A percentile compares a stretch with the other conserved stretches of the same genome.
Evolutionary conservation across 345 rosid genomes (phyloP).

Genomic region (Pseudoturritis turrita): DNA sequence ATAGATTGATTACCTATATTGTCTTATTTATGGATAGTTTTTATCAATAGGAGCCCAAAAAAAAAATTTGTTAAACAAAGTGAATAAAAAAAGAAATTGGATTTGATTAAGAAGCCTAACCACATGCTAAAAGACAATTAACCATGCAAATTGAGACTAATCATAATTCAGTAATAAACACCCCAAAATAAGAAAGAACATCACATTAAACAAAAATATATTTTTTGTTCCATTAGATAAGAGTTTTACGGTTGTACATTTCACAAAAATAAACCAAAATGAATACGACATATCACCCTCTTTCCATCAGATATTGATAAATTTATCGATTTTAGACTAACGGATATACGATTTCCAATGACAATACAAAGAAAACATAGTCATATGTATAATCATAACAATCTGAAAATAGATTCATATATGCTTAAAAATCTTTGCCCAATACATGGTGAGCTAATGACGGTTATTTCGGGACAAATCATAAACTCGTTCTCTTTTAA

Average conservation of each 20-base stretch:
- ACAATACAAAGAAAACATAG: too few relatives aligned
- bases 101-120: background rate
- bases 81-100: background rate
- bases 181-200: constrained; percentile 1
- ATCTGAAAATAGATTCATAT: too few relatives aligned
- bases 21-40: background rate
- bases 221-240: background rate
- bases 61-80: background rate
- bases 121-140: background rate
- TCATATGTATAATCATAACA: too few relatives aligned
- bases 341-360: background rate
- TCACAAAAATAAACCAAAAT: background rate
- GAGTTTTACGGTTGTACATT: background rate
- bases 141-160: background rate
- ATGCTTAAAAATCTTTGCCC: too few relatives aligned
- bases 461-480: too few relatives aligned
- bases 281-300: background rate
- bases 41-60: background rate
- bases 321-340: background rate
- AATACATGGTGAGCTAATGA: too few relatives aligned
- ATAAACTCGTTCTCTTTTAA: too few relatives aligned
- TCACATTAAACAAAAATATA: background rate
- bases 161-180: background rate
- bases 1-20: background rate
- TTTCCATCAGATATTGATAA: background rate